Evolutionary conservation across 140 eudicot genomes (phyloP).

Genomic region (Bidens hawaiensis): DNA sequence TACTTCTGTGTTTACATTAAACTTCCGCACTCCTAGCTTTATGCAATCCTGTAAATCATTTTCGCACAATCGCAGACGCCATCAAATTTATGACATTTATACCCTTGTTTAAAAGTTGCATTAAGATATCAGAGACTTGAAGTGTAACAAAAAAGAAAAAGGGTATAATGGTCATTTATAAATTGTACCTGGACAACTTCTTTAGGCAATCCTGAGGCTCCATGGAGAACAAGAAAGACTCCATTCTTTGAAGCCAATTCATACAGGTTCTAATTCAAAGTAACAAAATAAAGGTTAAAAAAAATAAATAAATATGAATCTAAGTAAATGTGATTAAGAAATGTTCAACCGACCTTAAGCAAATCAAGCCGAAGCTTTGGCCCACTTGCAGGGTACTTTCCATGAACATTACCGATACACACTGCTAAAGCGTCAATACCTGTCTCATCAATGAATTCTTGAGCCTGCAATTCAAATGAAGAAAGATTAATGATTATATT

Average conservation of each 20-base stretch:
- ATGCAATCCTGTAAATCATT: conserved; percentile 63
- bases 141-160: too few relatives aligned
- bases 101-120: too few relatives aligned
- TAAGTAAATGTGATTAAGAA: not conserved
- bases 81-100: too few relatives aligned
- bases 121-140: too few relatives aligned
- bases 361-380: conserved; percentile 84
- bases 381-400: conserved; percentile 92
- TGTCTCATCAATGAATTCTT: conserved; percentile 78
- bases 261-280: conserved; percentile 57
- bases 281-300: not conserved
- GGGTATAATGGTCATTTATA: not conserved
- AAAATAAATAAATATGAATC: not conserved
- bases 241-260: conserved; percentile 62
- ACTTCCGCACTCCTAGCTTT: conserved; percentile 79
- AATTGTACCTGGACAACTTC: conserved; percentile 69
- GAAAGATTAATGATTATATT: conserved; percentile 1
- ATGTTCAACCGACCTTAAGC: conserved; percentile 58
- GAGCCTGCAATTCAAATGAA: conserved; percentile 57
- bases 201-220: conserved; percentile 88
- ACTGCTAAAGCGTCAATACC: conserved; percentile 95
- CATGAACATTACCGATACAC: conserved; percentile 98
- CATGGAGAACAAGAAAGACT: conserved; percentile 87
- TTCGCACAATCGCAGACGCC: not conserved
- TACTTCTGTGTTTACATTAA: conserved; percentile 95